phyloP scores from a whole-genome alignment of 495 filamentous ascomycete species.

The Talaromyces wortmannii region DNA sequence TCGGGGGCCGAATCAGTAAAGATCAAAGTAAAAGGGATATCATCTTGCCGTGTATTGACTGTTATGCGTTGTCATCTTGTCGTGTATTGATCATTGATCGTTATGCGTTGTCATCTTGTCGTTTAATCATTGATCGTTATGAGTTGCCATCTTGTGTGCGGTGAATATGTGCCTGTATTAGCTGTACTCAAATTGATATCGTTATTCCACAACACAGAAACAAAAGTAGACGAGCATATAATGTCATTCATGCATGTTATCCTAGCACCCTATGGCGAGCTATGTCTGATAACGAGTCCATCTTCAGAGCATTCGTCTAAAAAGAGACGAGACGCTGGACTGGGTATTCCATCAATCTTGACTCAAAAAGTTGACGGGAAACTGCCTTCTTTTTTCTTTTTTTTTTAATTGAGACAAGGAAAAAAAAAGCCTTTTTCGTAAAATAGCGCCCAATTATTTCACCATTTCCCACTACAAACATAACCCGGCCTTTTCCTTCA shows the following conservation, averaged over 20 bases:
- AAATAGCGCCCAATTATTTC: constrained; percentile 6
- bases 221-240: not conserved
- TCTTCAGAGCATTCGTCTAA: too few relatives aligned
- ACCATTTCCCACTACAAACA: constrained; percentile 12
- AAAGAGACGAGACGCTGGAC: too few relatives aligned
- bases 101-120: too few relatives aligned
- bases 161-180: too few relatives aligned
- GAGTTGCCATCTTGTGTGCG: too few relatives aligned
- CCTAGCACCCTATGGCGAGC: not conserved
- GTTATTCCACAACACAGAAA: too few relatives aligned
- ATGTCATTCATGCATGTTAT: not conserved
- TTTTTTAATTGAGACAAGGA: constrained; percentile 16
- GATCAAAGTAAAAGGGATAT: too few relatives aligned
- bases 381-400: not conserved
- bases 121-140: not conserved
- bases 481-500: constrained; percentile 16
- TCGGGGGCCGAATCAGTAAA: constrained; percentile 9
- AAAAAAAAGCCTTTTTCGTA: constrained; percentile 12
- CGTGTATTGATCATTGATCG: not conserved
- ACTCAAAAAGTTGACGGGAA: not conserved
- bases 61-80: too few relatives aligned
- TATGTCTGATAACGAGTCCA: not conserved
- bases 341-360: not conserved
- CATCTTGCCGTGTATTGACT: too few relatives aligned
- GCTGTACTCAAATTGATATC: too few relatives aligned